Base-by-base conservation (phyloP, 805 yeast species). In the Wickerhamomyces tratensis region DNA sequence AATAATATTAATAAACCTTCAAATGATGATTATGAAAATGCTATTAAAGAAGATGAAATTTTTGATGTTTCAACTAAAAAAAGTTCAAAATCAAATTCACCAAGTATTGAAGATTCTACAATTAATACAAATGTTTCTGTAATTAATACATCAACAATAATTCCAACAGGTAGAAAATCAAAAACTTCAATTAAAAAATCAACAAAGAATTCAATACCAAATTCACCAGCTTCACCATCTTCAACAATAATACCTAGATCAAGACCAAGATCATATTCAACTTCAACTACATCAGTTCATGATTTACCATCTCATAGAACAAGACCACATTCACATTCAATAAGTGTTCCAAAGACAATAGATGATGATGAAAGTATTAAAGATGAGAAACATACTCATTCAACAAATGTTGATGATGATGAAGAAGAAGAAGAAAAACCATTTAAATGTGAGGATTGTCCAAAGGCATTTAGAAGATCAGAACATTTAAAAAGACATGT, bases 401-500 rank as follows among this genome's bases (percentile, higher is more conserved):
- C 20, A 20, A 20, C 20, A 20, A 27, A 27, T 27, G 30, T 7
- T 15, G 12, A 25, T 27, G 44, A 43, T 13, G 41, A 36, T 14
- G 49, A 45, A n/a, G 48, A 45, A 26, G 49, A 44, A 12, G 52
- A 51, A 25, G 82, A 76, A 50, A 80, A 79, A 58, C 77, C 77
- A 37, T 81, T 71, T 53, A 71, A 72, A 40, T 82, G 89, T 57
- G 73, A 72, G 33, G 70, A 69, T 49, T 82, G 91, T 59, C 68
- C 74, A 35, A 70, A 87, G 47, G 58, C 69, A 33, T 83, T 83
- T 62, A 77, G 82, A 54, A 69, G 91, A 47, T 84, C 79, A 52
- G 91, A 83, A 53, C 91, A 83, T 58, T 64, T 83, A 52, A 82
- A 81, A 53, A 69, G 91, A 47, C 91, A 83, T 52, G 71, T 79